phyloP scores from a whole-genome alignment of 2,329 filamentous ascomycete species.

The Aspergillus novofumigatus region DNA sequence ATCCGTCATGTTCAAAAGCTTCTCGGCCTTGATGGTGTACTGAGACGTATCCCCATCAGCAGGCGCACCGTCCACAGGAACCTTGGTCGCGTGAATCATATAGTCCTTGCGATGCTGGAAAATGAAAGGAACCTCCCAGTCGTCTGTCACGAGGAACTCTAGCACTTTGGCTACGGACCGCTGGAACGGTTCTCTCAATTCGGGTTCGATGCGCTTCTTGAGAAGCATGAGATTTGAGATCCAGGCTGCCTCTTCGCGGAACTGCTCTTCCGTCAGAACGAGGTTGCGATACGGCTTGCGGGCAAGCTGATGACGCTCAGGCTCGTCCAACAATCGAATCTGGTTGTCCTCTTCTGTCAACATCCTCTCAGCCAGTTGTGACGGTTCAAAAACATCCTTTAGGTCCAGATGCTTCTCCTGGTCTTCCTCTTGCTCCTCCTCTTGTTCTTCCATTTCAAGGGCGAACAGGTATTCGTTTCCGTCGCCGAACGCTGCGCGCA shows the following conservation, averaged over 20 bases:
- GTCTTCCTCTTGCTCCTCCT: conserved; percentile 69
- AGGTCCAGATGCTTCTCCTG: conserved; percentile 84
- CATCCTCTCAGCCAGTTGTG: conserved; percentile 87
- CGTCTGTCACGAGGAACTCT: conserved; percentile 90
- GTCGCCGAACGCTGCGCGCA: conserved; percentile 93
- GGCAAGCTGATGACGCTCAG: conserved; percentile 90
- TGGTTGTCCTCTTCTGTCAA: conserved; percentile 92
- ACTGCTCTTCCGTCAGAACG: conserved; percentile 75
- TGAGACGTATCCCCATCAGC: conserved; percentile 68
- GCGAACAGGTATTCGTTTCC: conserved; percentile 96
- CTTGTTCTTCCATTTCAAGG: conserved; percentile 79
- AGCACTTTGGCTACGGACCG: conserved; percentile 87
- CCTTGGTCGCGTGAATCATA: conserved; percentile 79
- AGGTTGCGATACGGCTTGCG: conserved; percentile 83
- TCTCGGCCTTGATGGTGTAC: conserved; percentile 73
- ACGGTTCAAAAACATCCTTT: conserved; percentile 97
- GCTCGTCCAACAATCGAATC: conserved; percentile 83
- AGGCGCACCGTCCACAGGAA: conserved; percentile 56
- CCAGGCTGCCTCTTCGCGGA: conserved; percentile 87
- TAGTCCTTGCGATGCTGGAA: conserved; percentile 99
- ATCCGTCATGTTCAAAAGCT: conserved; percentile 86
- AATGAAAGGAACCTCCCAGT: conserved; percentile 94
- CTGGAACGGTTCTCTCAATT: conserved; percentile 77
- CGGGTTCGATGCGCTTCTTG: conserved; percentile 70
- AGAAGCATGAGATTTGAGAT: conserved; percentile 86